These are phyloP conservation scores for Quercus berberidifolia DNA, from an alignment of 306 rosid species.

Conservation along the genomic window DNA sequence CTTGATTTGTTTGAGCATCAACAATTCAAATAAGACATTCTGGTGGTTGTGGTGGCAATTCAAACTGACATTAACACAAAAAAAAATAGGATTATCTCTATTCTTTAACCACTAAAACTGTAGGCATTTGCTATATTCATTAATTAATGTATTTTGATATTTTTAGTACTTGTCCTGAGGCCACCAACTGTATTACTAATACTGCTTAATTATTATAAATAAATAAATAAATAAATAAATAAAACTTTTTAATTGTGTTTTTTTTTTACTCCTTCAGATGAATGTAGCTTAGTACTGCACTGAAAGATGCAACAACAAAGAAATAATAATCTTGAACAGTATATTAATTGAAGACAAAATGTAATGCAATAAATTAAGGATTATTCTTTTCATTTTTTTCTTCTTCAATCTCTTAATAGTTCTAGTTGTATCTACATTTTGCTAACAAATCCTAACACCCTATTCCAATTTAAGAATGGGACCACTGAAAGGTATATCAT, in stretches of 20 bases:
- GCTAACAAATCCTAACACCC: neutral
- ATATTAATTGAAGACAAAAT: neutral
- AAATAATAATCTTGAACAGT: neutral
- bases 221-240: no score
- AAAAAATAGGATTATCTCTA: neutral
- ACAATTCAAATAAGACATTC: no score
- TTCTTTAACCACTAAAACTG: neutral
- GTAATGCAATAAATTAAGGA: neutral
- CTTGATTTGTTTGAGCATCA: no score
- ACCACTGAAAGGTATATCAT: no score
- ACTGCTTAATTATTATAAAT: neutral
- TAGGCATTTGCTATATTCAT: neutral
- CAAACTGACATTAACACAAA: neutral
- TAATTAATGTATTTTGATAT: neutral
- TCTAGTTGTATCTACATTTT: neutral
- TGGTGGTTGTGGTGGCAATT: neutral
- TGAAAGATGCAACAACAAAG: neutral
- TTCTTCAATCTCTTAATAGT: neutral
- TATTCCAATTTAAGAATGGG: neutral
- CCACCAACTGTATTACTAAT: neutral
- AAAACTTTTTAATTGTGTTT: neutral
- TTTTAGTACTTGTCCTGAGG: neutral
- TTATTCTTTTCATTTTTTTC: neutral
- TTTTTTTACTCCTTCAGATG: neutral
- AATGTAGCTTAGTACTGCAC: neutral